These are phyloP conservation scores for Candolleomyces efflorescens DNA, from an alignment of 768 basidiomycete species.

Conservation along the genomic window DNA sequence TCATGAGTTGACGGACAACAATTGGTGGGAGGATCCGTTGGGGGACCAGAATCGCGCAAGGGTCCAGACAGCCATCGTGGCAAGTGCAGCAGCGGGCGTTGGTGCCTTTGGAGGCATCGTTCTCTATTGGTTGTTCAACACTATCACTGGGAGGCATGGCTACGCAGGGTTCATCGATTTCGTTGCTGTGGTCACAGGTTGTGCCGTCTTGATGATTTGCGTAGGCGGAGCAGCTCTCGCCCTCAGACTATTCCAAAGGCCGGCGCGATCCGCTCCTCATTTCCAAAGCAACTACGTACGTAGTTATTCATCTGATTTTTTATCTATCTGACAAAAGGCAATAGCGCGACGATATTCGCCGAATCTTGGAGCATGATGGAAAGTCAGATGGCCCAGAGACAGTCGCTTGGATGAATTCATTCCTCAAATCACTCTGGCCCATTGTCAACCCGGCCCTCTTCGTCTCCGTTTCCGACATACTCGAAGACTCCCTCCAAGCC, in stretches of 20 bases:
- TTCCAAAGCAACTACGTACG: slow-evolving; percentile 1
- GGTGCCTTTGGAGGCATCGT: slow-evolving; percentile 21
- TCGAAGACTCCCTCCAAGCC: slow-evolving; percentile 56
- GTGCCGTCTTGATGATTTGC: slow-evolving; percentile 20
- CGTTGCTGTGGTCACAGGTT: slow-evolving; percentile 19
- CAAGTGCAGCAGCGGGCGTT: slow-evolving; percentile 23
- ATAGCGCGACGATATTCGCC: not conserved
- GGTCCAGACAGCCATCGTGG: slow-evolving; percentile 27
- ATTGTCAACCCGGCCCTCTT: slow-evolving; percentile 69
- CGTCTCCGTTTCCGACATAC: slow-evolving; percentile 52
- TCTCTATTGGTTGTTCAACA: slow-evolving; percentile 17
- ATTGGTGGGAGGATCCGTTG: slow-evolving; percentile 30
- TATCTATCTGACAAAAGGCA: not conserved
- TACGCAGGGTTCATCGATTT: slow-evolving; percentile 18
- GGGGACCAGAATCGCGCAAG: slow-evolving; percentile 26
- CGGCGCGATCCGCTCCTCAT: not conserved
- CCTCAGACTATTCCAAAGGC: slow-evolving; percentile 14
- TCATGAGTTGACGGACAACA: slow-evolving; percentile 22
- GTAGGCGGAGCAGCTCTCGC: slow-evolving; percentile 24
- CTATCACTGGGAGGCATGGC: not conserved
- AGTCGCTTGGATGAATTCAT: slow-evolving; percentile 59
- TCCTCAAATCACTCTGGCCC: slow-evolving; percentile 65
- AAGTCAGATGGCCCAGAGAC: slow-evolving; percentile 26
- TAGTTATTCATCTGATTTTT: not conserved
- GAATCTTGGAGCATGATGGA: slow-evolving; percentile 10